Base-by-base conservation (phyloP, 2,329 filamentous ascomycete genomes). In the Arthrobotrys musiformis region DNA sequence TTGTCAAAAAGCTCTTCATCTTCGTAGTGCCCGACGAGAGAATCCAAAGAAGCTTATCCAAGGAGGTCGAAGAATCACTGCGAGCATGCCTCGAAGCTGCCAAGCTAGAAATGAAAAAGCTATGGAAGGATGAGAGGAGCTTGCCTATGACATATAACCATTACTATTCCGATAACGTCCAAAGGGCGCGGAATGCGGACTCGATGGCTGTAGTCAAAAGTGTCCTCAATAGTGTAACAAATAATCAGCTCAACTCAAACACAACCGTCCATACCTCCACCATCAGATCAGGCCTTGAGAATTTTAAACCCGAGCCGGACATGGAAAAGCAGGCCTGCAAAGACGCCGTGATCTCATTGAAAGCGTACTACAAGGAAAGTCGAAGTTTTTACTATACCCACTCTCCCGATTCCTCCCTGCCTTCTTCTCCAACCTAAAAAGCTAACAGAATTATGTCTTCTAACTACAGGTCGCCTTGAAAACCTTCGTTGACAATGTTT, bases 131-230 rank as follows among this genome's bases (percentile, higher is more conserved):
- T 66, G 42, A 81, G 4, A 79, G 72, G 24, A 67, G 64, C 0
- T 82, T 81, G 54, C 83, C 82, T 0, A 82, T 83, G 3, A 84
- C 83, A 11, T 84, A 84, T 54, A 83, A 84, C 40, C 82, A 83
- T 33, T 82, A 82, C 44, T 84, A 83, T 54, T 82, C 82, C 0
- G 81, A 83, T 5, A 83, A 78, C 0, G 73, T 84, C 8, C 46
- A 69, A 0, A 81, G 81, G 19, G 70, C 61, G 1, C 79, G 81
- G 6, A 61, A 79, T 17, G 62, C 79, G 1, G 60, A 60, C 7
- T 19, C 46, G 22, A 24, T 11, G 30, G 30, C 5, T 5, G 30
- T 58, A 17, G 22, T 58, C 8, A 9, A 30, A 15, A 19, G 17
- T 9, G 13, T 54, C 35, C 15, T 68, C 15, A 6, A n/a, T 3